Conservation (phyloP, 768 basidiomycete species). For the Lentinula aciculospora region DNA sequence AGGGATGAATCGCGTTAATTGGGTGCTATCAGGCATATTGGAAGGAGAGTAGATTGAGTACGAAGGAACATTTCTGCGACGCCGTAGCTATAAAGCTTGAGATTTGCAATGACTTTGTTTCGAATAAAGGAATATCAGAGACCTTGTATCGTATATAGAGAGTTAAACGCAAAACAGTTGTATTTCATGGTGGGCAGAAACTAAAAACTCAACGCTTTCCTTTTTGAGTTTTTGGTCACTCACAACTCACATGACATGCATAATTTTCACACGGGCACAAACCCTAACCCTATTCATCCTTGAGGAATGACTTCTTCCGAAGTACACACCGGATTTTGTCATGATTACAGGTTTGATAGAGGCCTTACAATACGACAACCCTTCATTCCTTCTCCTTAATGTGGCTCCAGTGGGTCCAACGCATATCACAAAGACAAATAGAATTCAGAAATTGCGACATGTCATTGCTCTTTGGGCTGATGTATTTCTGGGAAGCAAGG, state of each 20-base stretch:
- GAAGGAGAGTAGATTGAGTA: background rate
- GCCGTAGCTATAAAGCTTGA: background rate
- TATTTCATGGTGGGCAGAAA: background rate
- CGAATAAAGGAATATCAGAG: background rate
- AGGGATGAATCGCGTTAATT: background rate
- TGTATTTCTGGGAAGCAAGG: background rate
- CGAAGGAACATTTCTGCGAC: background rate
- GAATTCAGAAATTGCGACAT: too few species aligned
- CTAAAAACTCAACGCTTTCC: background rate
- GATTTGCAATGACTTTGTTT: background rate
- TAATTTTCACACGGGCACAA: background rate
- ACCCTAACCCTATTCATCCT: too few species aligned
- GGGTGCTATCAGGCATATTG: background rate
- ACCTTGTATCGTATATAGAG: conserved; percentile 4
- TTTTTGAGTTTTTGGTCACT: background rate
- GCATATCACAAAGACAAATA: too few species aligned
- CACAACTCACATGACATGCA: background rate
- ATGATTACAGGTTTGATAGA: background rate
- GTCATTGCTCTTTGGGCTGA: too few species aligned
- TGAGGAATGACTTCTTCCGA: too few species aligned
- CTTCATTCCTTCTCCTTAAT: background rate
- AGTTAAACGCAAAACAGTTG: background rate
- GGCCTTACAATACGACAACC: background rate
- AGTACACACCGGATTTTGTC: too few species aligned
- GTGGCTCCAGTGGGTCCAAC: background rate